These are phyloP conservation scores for Cryoendolithus antarcticus DNA, from an alignment of 2,329 filamentous ascomycete genomes.

Conservation along the genomic window DNA sequence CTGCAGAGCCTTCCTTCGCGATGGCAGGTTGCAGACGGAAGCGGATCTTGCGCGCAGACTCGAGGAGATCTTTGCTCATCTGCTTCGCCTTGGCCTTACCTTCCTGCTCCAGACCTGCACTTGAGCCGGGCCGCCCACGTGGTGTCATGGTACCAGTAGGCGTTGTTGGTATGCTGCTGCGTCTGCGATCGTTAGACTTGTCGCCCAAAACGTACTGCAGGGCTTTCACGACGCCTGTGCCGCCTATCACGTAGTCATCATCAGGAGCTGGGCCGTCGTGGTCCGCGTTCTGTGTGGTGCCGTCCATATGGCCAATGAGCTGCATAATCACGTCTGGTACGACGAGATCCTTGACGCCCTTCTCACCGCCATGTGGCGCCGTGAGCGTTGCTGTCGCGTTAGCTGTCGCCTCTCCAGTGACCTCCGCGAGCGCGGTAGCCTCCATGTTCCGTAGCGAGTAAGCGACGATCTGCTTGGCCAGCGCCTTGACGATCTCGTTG, in stretches of 20 bases:
- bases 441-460: constrained; percentile 92
- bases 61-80: constrained; percentile 82
- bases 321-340: constrained; percentile 77
- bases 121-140: constrained; percentile 12
- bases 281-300: constrained; percentile 39
- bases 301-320: constrained; percentile 61
- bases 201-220: constrained; percentile 83
- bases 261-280: constrained; percentile 63
- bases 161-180: constrained; percentile 24
- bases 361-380: constrained; percentile 32
- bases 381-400: constrained; percentile 32
- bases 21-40: constrained; percentile 72
- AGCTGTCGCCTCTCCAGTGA: constrained; percentile 29
- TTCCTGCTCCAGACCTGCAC: constrained; percentile 16
- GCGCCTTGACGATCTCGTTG: constrained; percentile 81
- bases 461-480: constrained; percentile 88
- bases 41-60: constrained; percentile 80
- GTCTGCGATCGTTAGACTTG: constrained; percentile 41
- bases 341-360: constrained; percentile 43
- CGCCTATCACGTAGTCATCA: constrained; percentile 90
- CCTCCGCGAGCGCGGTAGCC: constrained; percentile 55
- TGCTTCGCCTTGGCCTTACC: constrained; percentile 61
- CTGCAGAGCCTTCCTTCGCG: constrained; percentile 56
- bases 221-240: constrained; percentile 89
- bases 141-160: constrained; percentile 35